A percentile compares a stretch with the other conserved stretches of the same genome.
Conservation (phyloP, 2,329 filamentous ascomycete genomes). For the Penicillium sp. region DNA sequence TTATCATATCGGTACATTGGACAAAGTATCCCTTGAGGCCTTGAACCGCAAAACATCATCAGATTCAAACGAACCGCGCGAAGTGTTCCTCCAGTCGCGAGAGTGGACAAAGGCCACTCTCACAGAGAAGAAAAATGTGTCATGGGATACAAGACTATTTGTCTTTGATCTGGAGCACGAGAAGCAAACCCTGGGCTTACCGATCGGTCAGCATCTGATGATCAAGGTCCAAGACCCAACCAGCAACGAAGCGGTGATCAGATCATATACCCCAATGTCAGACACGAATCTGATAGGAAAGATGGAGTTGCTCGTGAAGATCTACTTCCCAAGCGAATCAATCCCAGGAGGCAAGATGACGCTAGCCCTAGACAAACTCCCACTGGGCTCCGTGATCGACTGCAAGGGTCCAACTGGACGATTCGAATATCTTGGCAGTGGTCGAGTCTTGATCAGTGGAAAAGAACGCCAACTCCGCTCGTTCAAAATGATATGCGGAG, state of each 20-base stretch:
- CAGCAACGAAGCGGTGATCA: conserved; percentile 69
- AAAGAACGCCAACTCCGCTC: conserved; percentile 59
- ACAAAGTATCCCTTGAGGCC: conserved; percentile 58
- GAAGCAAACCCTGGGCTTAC: conserved; percentile 71
- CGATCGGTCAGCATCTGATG: conserved; percentile 85
- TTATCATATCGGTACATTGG: conserved; percentile 81
- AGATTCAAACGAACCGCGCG: conserved; percentile 49
- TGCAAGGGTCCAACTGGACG: conserved; percentile 88
- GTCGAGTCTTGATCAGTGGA: conserved; percentile 63
- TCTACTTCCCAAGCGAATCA: conserved; percentile 67
- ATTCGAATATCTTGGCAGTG: conserved; percentile 74
- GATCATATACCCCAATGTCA: conserved; percentile 84
- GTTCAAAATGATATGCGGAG: conserved; percentile 85
- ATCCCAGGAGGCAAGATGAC: conserved; percentile 77
- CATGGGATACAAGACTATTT: conserved; percentile 79
- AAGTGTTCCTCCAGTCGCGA: conserved; percentile 70
- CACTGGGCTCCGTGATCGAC: conserved; percentile 72
- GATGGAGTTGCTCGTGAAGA: conserved; percentile 77
- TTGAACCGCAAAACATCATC: conserved; percentile 54
- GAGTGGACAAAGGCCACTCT: conserved; percentile 74
- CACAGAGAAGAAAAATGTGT: conserved; percentile 67
- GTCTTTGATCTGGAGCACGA: conserved; percentile 75
- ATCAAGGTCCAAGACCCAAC: conserved; percentile 75
- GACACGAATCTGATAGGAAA: conserved; percentile 61
- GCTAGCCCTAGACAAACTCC: conserved; percentile 71